phyloP scores from a whole-genome alignment of 2,329 filamentous ascomycete genomes.

The Pseudonectria foliicola region DNA sequence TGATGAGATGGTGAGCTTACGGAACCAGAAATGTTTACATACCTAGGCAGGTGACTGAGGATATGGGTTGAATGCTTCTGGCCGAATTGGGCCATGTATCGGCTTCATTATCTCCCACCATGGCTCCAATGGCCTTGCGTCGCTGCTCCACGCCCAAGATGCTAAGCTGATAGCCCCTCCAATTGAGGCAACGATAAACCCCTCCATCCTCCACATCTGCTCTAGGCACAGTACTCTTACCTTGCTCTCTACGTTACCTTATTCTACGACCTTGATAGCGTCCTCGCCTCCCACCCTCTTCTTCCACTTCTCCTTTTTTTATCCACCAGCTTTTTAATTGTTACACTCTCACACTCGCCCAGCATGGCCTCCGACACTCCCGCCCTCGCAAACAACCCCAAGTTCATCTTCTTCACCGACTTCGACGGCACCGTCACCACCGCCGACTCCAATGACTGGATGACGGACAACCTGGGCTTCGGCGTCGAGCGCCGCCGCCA shows the following conservation, averaged over 20 bases:
- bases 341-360: background rate
- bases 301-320: too few relatives aligned
- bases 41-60: too few relatives aligned
- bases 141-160: too few relatives aligned
- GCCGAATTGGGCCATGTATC: too few relatives aligned
- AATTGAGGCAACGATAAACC: background rate
- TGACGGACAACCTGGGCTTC: conserved; percentile 90
- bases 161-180: too few relatives aligned
- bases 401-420: conserved; percentile 97
- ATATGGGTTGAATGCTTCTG: too few relatives aligned
- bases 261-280: too few relatives aligned
- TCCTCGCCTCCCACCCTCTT: too few relatives aligned
- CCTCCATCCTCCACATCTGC: background rate
- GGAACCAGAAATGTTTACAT: background rate
- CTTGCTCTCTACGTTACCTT: background rate
- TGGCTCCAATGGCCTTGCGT: too few relatives aligned
- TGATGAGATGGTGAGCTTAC: background rate
- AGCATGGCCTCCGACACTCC: conserved; percentile 46
- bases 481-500: conserved; percentile 63
- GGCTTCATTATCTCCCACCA: too few relatives aligned
- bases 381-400: conserved; percentile 61
- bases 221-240: too few relatives aligned
- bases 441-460: conserved; percentile 57
- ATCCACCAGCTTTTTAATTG: too few relatives aligned
- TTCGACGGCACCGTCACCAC: conserved; percentile 94